Evolutionary conservation across 768 basidiomycete species (phyloP).

Genomic region (Fomitopsis pulvina): DNA sequence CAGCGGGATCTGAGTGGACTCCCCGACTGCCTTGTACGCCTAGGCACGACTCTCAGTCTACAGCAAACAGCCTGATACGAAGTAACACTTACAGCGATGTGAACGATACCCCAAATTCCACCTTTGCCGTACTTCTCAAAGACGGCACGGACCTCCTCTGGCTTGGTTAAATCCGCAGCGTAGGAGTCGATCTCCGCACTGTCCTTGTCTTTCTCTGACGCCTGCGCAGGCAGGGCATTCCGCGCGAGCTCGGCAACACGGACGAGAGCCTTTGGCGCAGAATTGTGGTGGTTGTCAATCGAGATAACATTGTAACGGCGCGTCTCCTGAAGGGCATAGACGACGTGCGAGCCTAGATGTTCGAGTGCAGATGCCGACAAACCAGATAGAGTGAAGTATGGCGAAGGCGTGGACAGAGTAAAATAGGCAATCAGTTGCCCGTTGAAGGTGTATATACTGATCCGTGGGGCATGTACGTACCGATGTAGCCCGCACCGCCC

Average conservation of each 20-base stretch:
- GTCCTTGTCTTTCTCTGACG: conserved; percentile 62
- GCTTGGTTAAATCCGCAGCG: conserved; percentile 68
- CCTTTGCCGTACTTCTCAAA: conserved; percentile 84
- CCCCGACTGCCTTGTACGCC: conserved; percentile 98
- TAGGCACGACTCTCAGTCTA: conserved; percentile 21
- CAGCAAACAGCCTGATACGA: conserved; percentile 2
- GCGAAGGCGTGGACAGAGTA: conserved; percentile 4
- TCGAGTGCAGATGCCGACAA: conserved; percentile 9
- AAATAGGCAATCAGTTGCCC: conserved; percentile 1
- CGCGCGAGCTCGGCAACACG: conserved; percentile 78
- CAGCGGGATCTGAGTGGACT: conserved; percentile 89
- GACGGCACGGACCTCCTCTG: conserved; percentile 64
- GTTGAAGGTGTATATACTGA: background rate
- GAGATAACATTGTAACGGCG: conserved; percentile 89
- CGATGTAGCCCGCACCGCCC: conserved; percentile 88
- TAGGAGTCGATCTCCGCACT: conserved; percentile 68
- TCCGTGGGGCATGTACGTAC: conserved; percentile 29
- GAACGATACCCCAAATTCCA: conserved; percentile 94
- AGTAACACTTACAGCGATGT: conserved; percentile 71
- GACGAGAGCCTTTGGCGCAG: conserved; percentile 64
- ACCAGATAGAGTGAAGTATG: background rate
- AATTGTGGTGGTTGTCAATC: conserved; percentile 94
- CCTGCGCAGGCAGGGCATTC: conserved; percentile 57
- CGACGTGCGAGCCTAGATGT: conserved; percentile 82
- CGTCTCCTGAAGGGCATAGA: conserved; percentile 79